phyloP scores from a whole-genome alignment of 169 alveolate species.

The Plasmodium blacklocki region DNA sequence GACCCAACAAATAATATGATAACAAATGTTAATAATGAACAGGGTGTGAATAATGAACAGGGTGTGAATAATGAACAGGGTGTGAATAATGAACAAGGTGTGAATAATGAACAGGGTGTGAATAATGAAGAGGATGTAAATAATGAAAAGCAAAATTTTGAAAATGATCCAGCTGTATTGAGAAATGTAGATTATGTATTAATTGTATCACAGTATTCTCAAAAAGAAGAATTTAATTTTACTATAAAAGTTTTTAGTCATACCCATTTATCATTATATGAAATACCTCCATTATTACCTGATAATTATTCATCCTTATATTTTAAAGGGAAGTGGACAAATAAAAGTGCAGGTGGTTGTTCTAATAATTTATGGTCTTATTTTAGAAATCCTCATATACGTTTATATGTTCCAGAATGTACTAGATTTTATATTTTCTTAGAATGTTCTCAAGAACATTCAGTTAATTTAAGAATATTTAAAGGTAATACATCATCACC shows the following conservation, averaged over 20 bases:
- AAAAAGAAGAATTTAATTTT: slow-evolving; percentile 80
- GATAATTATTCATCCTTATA: slow-evolving; percentile 50
- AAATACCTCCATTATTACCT: slow-evolving; percentile 79
- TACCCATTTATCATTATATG: slow-evolving; percentile 65
- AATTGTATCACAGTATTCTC: slow-evolving; percentile 80
- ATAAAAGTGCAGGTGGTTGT: slow-evolving; percentile 85
- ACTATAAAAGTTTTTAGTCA: slow-evolving; percentile 79
- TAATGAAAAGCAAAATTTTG: background rate
- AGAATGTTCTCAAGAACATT: slow-evolving; percentile 83
- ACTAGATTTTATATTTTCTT: slow-evolving; percentile 78
- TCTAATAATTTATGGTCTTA: slow-evolving; percentile 85
- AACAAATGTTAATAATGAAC: too few species aligned
- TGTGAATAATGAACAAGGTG: background rate
- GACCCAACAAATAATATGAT: too few species aligned
- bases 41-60: background rate
- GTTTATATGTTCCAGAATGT: slow-evolving; percentile 79
- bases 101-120: background rate
- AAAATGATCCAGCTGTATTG: slow-evolving; percentile 49
- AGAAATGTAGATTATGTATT: slow-evolving; percentile 77
- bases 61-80: background rate
- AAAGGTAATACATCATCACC: slow-evolving; percentile 84
- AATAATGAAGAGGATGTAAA: background rate
- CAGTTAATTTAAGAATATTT: slow-evolving; percentile 88
- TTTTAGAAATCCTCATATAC: slow-evolving; percentile 86
- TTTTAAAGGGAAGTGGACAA: slow-evolving; percentile 82